These are phyloP conservation scores for Auricularia cornea DNA, from an alignment of 768 basidiomycete genomes.

Conservation along the genomic window DNA sequence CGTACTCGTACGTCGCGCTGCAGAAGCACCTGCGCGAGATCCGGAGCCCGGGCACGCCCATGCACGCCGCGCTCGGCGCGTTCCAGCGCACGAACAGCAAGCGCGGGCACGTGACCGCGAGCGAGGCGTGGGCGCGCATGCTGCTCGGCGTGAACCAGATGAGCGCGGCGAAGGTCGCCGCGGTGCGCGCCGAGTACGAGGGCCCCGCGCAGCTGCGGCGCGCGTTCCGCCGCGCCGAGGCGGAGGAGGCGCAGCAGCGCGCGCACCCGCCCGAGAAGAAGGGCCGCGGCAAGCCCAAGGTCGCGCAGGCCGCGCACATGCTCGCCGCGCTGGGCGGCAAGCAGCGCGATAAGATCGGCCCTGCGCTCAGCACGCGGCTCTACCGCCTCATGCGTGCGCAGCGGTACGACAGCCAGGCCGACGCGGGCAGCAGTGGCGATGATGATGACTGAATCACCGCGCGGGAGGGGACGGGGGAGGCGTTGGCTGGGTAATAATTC, in stretches of 20 bases:
- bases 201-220: conserved; percentile 22
- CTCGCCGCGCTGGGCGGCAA: conserved; percentile 1
- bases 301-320: not conserved
- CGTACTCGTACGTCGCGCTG: conserved; percentile 20
- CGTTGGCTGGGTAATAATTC: too few relatives aligned
- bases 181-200: conserved; percentile 24
- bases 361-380: conserved; percentile 6
- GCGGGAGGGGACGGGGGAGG: too few relatives aligned
- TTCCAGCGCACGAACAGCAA: conserved; percentile 28
- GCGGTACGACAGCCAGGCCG: not conserved
- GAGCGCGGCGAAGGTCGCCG: conserved; percentile 26
- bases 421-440: not conserved
- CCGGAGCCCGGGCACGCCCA: conserved; percentile 12
- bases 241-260: conserved; percentile 2
- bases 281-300: conserved; percentile 2
- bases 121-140: conserved; percentile 15
- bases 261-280: not conserved
- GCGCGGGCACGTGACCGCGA: conserved; percentile 19
- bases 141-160: conserved; percentile 23
- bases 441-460: not conserved
- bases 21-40: conserved; percentile 19
- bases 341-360: conserved; percentile 13
- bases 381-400: conserved; percentile 7
- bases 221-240: conserved; percentile 15
- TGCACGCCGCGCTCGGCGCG: conserved; percentile 21